phyloP scores from a whole-genome alignment of 2,329 filamentous ascomycete species.

The Hypoxylon sp. region DNA sequence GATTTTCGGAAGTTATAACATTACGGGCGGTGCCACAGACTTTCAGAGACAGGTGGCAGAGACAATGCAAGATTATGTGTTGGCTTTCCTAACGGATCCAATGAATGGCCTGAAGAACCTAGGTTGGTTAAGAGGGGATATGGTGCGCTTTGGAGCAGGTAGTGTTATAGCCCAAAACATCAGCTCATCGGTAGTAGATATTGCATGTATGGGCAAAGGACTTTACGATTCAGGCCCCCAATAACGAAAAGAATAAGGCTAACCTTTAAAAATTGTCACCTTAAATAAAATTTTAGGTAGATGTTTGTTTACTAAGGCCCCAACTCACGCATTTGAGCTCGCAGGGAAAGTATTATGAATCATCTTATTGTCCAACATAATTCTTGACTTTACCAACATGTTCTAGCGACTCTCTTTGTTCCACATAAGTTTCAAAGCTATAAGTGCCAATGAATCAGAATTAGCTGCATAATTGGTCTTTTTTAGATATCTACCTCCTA shows the following conservation, averaged over 20 bases:
- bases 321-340: neutral
- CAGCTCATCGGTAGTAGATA: constrained; percentile 44
- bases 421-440: neutral
- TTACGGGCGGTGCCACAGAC: constrained; percentile 46
- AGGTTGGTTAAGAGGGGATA: constrained; percentile 37
- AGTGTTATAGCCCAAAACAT: constrained; percentile 40
- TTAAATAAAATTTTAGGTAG: neutral
- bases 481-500: neutral
- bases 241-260: constrained; percentile 17
- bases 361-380: neutral
- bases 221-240: constrained; percentile 31
- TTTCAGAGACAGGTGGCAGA: constrained; percentile 45
- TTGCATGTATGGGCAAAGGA: constrained; percentile 41
- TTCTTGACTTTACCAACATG: neutral
- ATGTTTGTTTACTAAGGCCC: neutral
- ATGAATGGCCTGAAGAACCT: constrained; percentile 36
- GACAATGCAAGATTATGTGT: constrained; percentile 48
- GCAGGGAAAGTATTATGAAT: neutral
- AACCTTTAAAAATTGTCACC: constrained; percentile 5
- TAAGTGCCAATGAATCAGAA: neutral
- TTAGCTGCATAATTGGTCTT: neutral
- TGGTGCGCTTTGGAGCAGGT: constrained; percentile 41
- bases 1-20: constrained; percentile 51
- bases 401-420: neutral
- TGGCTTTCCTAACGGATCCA: constrained; percentile 47